Evolutionary conservation across 257 asterid species (phyloP).

Genomic region (Fraxinus quadrangulata): DNA sequence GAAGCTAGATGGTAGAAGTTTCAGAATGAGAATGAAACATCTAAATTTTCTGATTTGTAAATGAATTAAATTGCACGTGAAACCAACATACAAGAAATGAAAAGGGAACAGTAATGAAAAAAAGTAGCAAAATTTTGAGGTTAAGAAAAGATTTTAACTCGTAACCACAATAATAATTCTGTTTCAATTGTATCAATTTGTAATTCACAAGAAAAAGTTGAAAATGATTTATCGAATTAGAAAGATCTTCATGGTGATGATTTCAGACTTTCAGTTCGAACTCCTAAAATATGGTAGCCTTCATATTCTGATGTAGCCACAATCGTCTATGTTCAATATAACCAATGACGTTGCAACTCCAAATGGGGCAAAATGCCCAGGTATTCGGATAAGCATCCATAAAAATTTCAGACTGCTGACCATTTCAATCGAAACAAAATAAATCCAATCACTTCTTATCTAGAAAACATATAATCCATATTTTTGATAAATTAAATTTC

Average conservation of each 20-base stretch:
- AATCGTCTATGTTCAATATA: background rate
- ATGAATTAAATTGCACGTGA: background rate
- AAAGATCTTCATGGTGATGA: constrained; percentile 3
- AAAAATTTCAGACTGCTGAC: background rate
- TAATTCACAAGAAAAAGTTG: background rate
- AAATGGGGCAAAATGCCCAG: background rate
- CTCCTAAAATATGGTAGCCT: background rate
- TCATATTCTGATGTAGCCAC: background rate
- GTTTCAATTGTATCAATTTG: background rate
- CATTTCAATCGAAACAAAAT: background rate
- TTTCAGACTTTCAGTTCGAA: background rate
- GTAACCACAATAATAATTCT: background rate
- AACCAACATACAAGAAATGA: constrained; percentile 1
- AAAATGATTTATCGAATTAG: background rate
- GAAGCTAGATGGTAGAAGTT: constrained; percentile 62
- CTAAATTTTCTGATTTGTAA: constrained; percentile 8
- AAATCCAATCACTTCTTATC: constrained; percentile 2
- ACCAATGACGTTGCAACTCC: background rate
- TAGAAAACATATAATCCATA: background rate
- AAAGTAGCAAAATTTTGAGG: background rate
- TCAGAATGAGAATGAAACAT: constrained; percentile 29
- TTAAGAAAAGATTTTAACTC: background rate
- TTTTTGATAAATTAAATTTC: constrained; percentile 1
- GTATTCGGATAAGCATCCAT: background rate
- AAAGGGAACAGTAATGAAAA: background rate